phyloP scores from a whole-genome alignment of 306 rosid genomes.

The Morella rubra region DNA sequence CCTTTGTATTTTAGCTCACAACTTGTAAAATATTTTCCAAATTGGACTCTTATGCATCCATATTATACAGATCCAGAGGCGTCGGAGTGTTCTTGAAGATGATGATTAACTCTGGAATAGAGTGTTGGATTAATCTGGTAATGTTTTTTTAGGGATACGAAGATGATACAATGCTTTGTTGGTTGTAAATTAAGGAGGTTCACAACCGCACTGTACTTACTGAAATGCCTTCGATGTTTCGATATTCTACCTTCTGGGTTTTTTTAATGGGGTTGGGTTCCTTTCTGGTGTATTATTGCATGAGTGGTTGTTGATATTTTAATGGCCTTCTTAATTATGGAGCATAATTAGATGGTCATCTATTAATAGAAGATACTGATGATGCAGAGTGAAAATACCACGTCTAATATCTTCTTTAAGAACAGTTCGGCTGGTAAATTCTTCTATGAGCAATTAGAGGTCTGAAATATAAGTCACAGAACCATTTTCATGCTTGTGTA shows the following conservation, averaged over 20 bases:
- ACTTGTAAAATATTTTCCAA: not conserved
- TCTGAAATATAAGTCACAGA: not conserved
- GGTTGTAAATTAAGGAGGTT: slow-evolving; percentile 15
- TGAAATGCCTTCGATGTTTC: not conserved
- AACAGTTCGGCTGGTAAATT: not conserved
- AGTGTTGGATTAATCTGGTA: slow-evolving; percentile 12
- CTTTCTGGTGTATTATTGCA: too few relatives aligned
- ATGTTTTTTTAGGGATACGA: slow-evolving; percentile 26
- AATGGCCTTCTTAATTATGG: not conserved
- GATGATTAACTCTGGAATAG: slow-evolving; percentile 58
- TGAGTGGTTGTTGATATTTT: too few relatives aligned
- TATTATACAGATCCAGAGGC: slow-evolving; percentile 82
- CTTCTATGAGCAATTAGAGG: not conserved
- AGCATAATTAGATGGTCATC: not conserved
- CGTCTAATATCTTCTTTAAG: too few relatives aligned
- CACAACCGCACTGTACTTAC: not conserved
- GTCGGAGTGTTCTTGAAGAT: slow-evolving; percentile 91
- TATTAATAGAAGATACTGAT: not conserved
- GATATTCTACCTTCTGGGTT: not conserved
- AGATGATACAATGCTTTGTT: slow-evolving; percentile 17
- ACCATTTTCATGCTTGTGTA: not conserved
- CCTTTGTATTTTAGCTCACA: not conserved
- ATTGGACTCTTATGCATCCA: not conserved
- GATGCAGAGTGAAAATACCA: not conserved
- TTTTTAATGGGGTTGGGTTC: not conserved